Evolutionary conservation across 805 yeast species (phyloP).

Genomic region (Candida parachauliodes): DNA sequence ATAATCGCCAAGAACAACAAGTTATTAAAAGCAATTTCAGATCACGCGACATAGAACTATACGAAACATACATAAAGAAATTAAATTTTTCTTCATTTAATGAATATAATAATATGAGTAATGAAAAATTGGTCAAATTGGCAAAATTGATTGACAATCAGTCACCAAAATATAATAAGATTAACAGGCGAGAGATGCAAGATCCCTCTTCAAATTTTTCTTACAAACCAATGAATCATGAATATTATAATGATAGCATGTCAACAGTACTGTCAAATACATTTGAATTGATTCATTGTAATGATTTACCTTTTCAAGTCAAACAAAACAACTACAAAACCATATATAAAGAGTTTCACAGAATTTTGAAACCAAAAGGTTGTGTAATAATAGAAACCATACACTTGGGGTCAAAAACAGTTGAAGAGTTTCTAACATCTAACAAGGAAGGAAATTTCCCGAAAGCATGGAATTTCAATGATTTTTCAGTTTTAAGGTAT

Average conservation of each 20-base stretch:
- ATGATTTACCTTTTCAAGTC: slow-evolving; percentile 34
- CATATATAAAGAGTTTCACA: slow-evolving; percentile 28
- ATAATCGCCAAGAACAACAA: slow-evolving; percentile 12
- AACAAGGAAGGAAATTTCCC: slow-evolving; percentile 8
- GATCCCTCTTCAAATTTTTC: slow-evolving; percentile 15
- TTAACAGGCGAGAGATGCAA: slow-evolving; percentile 13
- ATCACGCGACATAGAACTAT: slow-evolving; percentile 20
- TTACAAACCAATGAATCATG: slow-evolving; percentile 31
- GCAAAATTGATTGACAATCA: slow-evolving; percentile 18
- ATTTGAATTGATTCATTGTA: slow-evolving; percentile 34
- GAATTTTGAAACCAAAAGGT: slow-evolving; percentile 36
- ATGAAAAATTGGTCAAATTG: slow-evolving; percentile 18
- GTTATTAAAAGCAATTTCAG: slow-evolving; percentile 17
- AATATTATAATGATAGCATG: slow-evolving; percentile 23
- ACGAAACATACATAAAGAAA: slow-evolving; percentile 17
- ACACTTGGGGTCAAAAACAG: slow-evolving; percentile 9
- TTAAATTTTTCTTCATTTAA: slow-evolving; percentile 30
- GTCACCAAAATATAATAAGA: slow-evolving; percentile 15
- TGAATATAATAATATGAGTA: slow-evolving; percentile 19
- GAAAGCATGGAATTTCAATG: slow-evolving; percentile 7
- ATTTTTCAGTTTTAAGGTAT: slow-evolving; percentile 6
- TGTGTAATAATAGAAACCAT: slow-evolving; percentile 16
- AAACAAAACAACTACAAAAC: slow-evolving; percentile 22
- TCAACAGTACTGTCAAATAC: slow-evolving; percentile 23
- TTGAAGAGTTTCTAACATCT: slow-evolving; percentile 11